phyloP scores from a whole-genome alignment of 1,139 yeast genomes.

The Sugiyamaella grinbergsii region DNA sequence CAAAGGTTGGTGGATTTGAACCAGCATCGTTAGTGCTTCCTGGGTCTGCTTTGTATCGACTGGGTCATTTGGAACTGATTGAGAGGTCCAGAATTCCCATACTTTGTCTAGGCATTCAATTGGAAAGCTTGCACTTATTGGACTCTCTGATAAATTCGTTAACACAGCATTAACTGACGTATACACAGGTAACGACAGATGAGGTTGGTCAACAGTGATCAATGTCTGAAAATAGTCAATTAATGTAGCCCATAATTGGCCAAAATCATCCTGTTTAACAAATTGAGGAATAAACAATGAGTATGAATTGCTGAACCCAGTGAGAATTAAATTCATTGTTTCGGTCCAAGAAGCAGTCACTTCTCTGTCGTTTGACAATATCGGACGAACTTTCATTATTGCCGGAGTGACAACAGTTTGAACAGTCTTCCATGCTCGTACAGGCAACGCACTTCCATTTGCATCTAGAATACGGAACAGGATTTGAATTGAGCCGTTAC shows the following conservation, averaged over 20 bases:
- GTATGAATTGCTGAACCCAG: slow-evolving; percentile 60
- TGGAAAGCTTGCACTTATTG: slow-evolving; percentile 35
- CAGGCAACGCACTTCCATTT: slow-evolving; percentile 59
- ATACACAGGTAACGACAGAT: slow-evolving; percentile 55
- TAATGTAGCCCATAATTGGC: slow-evolving; percentile 54
- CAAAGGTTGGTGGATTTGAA: slow-evolving; percentile 35
- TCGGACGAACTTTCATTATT: slow-evolving; percentile 38
- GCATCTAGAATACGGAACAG: slow-evolving; percentile 82
- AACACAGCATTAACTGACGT: slow-evolving; percentile 55
- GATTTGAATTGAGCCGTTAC: slow-evolving; percentile 88
- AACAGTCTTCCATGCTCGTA: slow-evolving; percentile 44
- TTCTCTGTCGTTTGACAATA: slow-evolving; percentile 12
- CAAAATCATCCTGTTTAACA: slow-evolving; percentile 34
- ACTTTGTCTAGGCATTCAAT: slow-evolving; percentile 47
- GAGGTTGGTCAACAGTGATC: slow-evolving; percentile 48
- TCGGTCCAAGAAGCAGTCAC: slow-evolving; percentile 50
- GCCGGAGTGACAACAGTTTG: slow-evolving; percentile 43
- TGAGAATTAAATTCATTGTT: slow-evolving; percentile 57
- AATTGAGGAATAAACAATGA: slow-evolving; percentile 48
- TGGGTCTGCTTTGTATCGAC: slow-evolving; percentile 35
- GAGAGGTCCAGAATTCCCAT: slow-evolving; percentile 65
- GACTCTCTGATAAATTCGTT: slow-evolving; percentile 36
- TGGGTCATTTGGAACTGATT: slow-evolving; percentile 44
- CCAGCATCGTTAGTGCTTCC: slow-evolving; percentile 38
- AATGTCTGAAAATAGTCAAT: slow-evolving; percentile 51